Percentiles rank a stretch among this genome's conserved stretches.
phyloP scores from a whole-genome alignment of 2,329 filamentous ascomycete species.

The Xylariaceae sp. region DNA sequence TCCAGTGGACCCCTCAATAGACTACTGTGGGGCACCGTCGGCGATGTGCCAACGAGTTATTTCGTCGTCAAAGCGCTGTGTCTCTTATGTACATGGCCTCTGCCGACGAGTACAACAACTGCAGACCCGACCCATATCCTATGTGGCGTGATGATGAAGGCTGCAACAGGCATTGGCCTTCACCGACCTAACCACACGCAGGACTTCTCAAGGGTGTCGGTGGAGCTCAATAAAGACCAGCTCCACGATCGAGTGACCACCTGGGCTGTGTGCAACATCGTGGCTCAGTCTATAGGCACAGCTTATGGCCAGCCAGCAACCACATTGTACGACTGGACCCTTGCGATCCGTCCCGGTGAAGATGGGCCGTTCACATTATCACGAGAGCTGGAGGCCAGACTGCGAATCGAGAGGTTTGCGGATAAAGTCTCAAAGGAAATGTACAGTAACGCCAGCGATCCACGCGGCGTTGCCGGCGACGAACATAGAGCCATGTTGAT shows the following conservation, averaged over 20 bases:
- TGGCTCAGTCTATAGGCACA: slow-evolving; percentile 77
- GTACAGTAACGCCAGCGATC: slow-evolving; percentile 74
- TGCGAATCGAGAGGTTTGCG: slow-evolving; percentile 71
- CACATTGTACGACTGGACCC: slow-evolving; percentile 72
- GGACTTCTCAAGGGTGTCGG: slow-evolving; percentile 74
- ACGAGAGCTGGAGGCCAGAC: slow-evolving; percentile 62
- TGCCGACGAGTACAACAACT: slow-evolving; percentile 77
- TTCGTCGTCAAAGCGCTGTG: slow-evolving; percentile 80
- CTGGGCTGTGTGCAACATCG: slow-evolving; percentile 84
- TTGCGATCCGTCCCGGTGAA: slow-evolving; percentile 59
- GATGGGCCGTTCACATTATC: slow-evolving; percentile 58
- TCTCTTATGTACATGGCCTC: slow-evolving; percentile 76
- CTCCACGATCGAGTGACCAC: slow-evolving; percentile 75
- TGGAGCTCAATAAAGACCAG: slow-evolving; percentile 75
- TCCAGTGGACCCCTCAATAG: slow-evolving; percentile 64
- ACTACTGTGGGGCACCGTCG: slow-evolving; percentile 74
- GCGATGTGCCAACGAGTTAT: slow-evolving; percentile 74
- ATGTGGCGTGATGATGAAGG: slow-evolving; percentile 82
- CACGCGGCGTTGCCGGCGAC: slow-evolving; percentile 65
- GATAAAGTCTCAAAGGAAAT: slow-evolving; percentile 77
- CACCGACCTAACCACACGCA: slow-evolving; percentile 79
- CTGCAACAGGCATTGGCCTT: slow-evolving; percentile 78
- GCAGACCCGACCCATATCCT: slow-evolving; percentile 80
- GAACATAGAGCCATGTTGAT: slow-evolving; percentile 66
- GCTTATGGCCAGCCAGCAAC: slow-evolving; percentile 80